Base-by-base conservation (phyloP, 768 basidiomycete species). In the Galerina marginata region DNA sequence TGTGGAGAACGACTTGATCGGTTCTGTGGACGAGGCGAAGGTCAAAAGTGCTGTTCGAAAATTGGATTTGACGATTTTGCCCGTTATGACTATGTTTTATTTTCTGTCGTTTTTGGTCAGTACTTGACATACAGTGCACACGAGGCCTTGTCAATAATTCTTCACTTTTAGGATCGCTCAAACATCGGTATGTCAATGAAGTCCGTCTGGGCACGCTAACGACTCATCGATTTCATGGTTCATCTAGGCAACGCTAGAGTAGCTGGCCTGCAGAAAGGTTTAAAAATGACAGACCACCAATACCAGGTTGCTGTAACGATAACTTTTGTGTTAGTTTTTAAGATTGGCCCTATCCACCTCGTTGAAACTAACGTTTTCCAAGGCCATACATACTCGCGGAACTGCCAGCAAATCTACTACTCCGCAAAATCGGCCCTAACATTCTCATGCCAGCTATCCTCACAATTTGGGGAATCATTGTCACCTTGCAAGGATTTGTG, bases 391-490 rank as follows among this genome's bases (percentile, higher is more conserved):
- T 83, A 23, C 64, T 67, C 23, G 73, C 80, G 5, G 84, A 85
- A 60, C 69, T 85, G 7, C 83, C 83, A 9, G 75, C 82, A 9
- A 84, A 82, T 56, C 60, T 84, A 33, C 58, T 81, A 15, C 72
- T 84, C 36, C 58, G 65, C 52, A 69, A 63, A 20, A 65, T 85
- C 25, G 85, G 86, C 0, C 82, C 86, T 0, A 73, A 79, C 37
- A 64, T 77, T 43, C 73, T 85, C 51, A 76, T 86, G 58, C 84
- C 86, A 0, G 56, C 77, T 2, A 71, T 85, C 62, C 72, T 85
- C 44, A 76, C 77, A 2, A 52, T 76, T 3, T 87, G 86, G 85
- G 85, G 85, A 20, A 55, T 83, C 3, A 77, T 81, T 33, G 73
- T 78, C 39, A 74, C 80, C 12, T 71, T 81, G 39, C 83, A 86